Percentiles rank a stretch among this genome's conserved stretches.
These are phyloP conservation scores for Dissophora globulifera DNA, from an alignment of 192 early-diverging fungal genomes.

Conservation along the genomic window DNA sequence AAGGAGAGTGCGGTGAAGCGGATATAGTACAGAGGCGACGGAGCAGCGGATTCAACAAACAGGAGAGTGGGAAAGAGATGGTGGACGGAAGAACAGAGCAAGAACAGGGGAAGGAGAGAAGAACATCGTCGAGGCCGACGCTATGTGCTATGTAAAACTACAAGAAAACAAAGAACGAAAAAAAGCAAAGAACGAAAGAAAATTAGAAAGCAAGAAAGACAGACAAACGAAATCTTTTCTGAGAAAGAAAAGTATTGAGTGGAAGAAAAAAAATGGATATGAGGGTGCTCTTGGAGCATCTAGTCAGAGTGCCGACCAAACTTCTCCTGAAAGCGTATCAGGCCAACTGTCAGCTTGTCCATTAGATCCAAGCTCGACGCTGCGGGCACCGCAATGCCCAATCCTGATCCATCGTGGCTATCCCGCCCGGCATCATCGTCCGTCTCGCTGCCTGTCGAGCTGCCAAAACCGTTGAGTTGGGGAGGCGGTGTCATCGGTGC, in stretches of 20 bases:
- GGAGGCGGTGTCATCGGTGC: slow-evolving; percentile 30
- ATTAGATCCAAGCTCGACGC: slow-evolving; percentile 55
- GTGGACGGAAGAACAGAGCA: not conserved
- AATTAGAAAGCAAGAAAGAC: too few relatives aligned
- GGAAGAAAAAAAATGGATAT: too few relatives aligned
- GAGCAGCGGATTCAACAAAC: too few relatives aligned
- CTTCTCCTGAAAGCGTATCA: slow-evolving; percentile 59
- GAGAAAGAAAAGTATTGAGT: too few relatives aligned
- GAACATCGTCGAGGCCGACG: not conserved
- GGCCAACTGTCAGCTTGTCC: slow-evolving; percentile 54
- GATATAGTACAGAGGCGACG: too few relatives aligned
- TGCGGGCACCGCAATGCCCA: not conserved
- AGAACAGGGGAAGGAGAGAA: not conserved
- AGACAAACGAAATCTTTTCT: too few relatives aligned
- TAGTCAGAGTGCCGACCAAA: slow-evolving; percentile 36
- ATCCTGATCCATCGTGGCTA: not conserved
- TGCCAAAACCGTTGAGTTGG: not conserved
- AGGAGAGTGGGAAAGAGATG: not conserved
- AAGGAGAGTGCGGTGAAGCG: too few relatives aligned
- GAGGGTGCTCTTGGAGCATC: not conserved
- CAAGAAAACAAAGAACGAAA: not conserved
- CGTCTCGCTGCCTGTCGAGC: not conserved
- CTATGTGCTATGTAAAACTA: not conserved
- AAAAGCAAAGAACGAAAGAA: not conserved
- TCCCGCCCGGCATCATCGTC: not conserved